Evolutionary conservation across 148 eudicot genomes (phyloP), one percentile per base, ranked within the genome.

Genomic region (Nyssa sinensis): DNA sequence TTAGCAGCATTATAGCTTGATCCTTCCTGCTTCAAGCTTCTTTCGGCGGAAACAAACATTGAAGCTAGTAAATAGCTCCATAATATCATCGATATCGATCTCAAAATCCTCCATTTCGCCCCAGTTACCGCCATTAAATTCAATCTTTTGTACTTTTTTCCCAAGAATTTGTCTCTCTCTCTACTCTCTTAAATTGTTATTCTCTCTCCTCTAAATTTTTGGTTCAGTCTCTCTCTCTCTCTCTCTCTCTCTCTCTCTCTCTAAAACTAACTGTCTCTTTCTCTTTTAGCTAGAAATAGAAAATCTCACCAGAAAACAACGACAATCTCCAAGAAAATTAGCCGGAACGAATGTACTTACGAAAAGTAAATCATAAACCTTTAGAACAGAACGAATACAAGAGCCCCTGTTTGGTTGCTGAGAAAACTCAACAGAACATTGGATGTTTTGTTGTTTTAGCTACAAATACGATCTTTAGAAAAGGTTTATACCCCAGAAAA

Each of bases 11-110:
- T 12, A 49, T 14, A 13, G 14, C 7, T 51, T 32, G 70, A 32
- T 34, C 51, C 34, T 74, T 53, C 80, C 2, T 41, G 47, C 61
- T 70, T 86, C 65, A 84, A 73, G 79, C 85, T 78, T 79, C 84
- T 86, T 14, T 91, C 98, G 44, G 94, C 97, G n/a, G 94, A 85
- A 66, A 75, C 93, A 63, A 88, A 64, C 71, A 89, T 65, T 14
- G 92, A 65, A 58, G 89, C 88, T 70, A 91, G 21, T 33, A 86
- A 55, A 47, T 87, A 80, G 67, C 87, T 85, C 79, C 79, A 76
- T 28, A 75, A 62, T 31, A 88, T 69, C 68, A 79, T 71, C 6
- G 63, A 73, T 27, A 89, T 30, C 3, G 87, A 81, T 70, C 84
- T 79, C 68, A 89, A 29, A 72, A 83, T 80, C 75, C 72, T 73